phyloP scores from a whole-genome alignment of 441 rosid species.

The Erodium trifolium region DNA sequence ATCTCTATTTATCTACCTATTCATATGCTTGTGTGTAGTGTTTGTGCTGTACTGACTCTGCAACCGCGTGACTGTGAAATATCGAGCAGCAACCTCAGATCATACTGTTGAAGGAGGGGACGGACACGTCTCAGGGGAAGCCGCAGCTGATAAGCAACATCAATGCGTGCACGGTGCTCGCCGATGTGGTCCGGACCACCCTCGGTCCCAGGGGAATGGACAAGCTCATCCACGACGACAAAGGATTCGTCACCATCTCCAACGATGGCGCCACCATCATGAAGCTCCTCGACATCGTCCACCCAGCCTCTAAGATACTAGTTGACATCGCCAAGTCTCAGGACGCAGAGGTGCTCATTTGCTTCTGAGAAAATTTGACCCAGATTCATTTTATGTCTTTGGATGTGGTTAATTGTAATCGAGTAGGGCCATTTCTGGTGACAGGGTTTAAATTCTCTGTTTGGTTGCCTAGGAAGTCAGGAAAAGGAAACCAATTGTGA shows the following conservation, averaged over 20 bases:
- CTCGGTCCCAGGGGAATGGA: conserved; percentile 98
- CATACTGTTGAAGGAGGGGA: conserved; percentile 93
- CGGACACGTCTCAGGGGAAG: conserved; percentile 92
- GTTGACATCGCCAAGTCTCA: conserved; percentile 98
- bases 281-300: conserved; percentile 92
- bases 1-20: neutral
- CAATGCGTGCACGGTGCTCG: conserved; percentile 84
- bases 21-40: neutral
- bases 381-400: neutral
- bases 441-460: neutral
- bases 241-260: conserved; percentile 85
- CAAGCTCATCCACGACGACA: conserved; percentile 92
- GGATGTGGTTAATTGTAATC: neutral
- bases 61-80: conserved; percentile 7
- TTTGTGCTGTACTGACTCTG: neutral
- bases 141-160: conserved; percentile 91
- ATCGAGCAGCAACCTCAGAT: conserved; percentile 92
- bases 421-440: neutral
- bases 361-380: neutral
- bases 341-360: conserved; percentile 72
- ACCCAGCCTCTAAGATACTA: conserved; percentile 97
- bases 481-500: neutral
- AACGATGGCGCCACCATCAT: conserved; percentile 98
- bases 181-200: conserved; percentile 81
- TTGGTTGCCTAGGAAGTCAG: neutral